Evolutionary conservation across 768 basidiomycete genomes (phyloP), one percentile per base, ranked within the genome.

Genomic region (Pulveroboletus sp.): DNA sequence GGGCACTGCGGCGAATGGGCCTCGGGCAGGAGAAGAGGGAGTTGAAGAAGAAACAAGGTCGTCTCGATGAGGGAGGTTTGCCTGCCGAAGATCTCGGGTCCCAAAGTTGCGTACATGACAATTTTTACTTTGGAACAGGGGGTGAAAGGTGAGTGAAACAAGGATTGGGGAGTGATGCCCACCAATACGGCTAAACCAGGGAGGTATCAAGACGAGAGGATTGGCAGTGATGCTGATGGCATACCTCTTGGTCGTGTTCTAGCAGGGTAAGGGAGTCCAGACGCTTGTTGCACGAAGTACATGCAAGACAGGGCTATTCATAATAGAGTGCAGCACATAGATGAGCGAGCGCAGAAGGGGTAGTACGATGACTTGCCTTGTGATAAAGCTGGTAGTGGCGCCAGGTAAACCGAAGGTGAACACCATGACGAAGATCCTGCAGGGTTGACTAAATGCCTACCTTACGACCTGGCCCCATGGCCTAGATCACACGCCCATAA

Each of bases 381-480:
- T 90, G 88, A 61, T 89, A 93, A 37, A 89, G 74, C 88, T 89
- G 57, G 26, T 26, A 33, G 49, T 47, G 39, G 32, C 39, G 13
- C n/a, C 21, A 45, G 38, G 27, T 15, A 36, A n/a, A 47, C 21
- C 40, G 9, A 35, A 17, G 15, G 38, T 52, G 47, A 54, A 39
- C 28, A 49, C 35, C 7, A 26, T 14, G 32, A 54, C 14, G 13
- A 43, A 33, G 39, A 54, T 41, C 44, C 26, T 41, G 47, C 32
- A 35, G 30, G 24, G 31, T 24, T 30, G 39, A 41, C 32, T 38
- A 45, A 49, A 51, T 27, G 56, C 79, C 60, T 62, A 90, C 92
- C 81, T 86, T 92, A 64, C 92, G 80, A 21, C 87, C 92, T 46
- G 92, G 92, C 17, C 92, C 92, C 75, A 93, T 82, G 28, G 80